phyloP scores from a whole-genome alignment of 352 stramenopile species.

The Pythium monospermum region DNA sequence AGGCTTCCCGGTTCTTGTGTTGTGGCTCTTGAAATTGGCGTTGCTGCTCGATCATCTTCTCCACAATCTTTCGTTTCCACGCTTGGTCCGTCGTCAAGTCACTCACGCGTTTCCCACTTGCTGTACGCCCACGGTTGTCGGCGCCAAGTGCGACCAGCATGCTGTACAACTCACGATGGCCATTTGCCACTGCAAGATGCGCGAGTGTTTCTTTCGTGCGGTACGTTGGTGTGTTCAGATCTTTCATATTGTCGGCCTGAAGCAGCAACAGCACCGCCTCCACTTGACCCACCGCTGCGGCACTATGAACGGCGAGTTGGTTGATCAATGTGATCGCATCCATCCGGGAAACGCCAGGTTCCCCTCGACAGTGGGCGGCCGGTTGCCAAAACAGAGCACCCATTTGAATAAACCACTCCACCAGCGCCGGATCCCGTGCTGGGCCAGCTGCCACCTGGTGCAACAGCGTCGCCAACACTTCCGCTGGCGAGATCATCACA shows the following conservation, averaged over 20 bases:
- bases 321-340: not conserved
- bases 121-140: not conserved
- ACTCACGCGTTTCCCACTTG: constrained; percentile 6
- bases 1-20: not conserved
- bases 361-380: not conserved
- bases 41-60: not conserved
- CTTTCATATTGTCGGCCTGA: constrained; percentile 1
- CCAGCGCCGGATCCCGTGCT: constrained; percentile 22
- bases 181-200: constrained; percentile 7
- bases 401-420: constrained; percentile 41
- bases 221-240: constrained; percentile 14
- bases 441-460: constrained; percentile 28
- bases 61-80: constrained; percentile 9
- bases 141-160: constrained; percentile 1
- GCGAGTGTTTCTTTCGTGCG: constrained; percentile 11
- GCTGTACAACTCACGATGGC: not conserved
- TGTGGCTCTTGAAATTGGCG: not conserved
- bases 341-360: not conserved
- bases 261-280: constrained; percentile 14
- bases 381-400: not conserved
- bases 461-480: constrained; percentile 6
- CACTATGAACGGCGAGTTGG: constrained; percentile 9
- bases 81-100: constrained; percentile 1
- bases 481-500: not conserved
- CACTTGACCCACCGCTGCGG: not conserved